These are phyloP conservation scores for Porcisia hertigi DNA, from an alignment of 208 protist species.

Conservation along the genomic window DNA sequence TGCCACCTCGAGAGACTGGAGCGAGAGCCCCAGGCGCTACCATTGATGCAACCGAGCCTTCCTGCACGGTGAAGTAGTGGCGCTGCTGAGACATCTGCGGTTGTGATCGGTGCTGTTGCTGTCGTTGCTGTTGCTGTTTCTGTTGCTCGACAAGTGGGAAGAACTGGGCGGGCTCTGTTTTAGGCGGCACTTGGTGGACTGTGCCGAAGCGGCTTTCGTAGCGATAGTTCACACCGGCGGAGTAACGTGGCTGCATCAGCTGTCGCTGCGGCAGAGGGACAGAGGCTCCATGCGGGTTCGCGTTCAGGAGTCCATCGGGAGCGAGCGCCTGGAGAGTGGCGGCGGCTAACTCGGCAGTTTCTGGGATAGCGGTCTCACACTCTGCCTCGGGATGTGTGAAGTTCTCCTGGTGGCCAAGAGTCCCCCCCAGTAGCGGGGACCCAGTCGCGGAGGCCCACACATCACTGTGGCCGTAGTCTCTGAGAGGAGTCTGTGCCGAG, in stretches of 20 bases:
- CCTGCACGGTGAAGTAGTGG: constrained; percentile 37
- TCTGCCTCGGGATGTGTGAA: background rate
- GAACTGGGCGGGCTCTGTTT: background rate
- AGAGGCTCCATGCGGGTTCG: background rate
- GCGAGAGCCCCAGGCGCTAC: background rate
- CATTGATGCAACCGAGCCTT: background rate
- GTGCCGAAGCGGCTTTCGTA: constrained; percentile 22
- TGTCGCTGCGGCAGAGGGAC: background rate
- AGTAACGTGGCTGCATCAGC: background rate
- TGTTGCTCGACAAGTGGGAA: background rate
- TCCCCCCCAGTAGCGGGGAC: constrained; percentile 21
- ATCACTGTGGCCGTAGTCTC: constrained; percentile 36
- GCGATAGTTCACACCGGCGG: background rate
- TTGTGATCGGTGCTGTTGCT: background rate
- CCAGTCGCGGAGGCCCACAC: constrained; percentile 38
- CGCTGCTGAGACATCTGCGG: constrained; percentile 7
- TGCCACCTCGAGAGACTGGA: background rate
- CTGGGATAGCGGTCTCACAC: background rate
- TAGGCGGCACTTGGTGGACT: constrained; percentile 1
- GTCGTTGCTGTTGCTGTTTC: no score
- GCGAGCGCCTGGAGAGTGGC: constrained; percentile 25
- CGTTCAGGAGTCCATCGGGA: background rate
- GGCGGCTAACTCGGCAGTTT: constrained; percentile 26
- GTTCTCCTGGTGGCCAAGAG: constrained; percentile 5
- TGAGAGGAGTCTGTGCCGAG: constrained; percentile 37